Evolutionary conservation across 2,329 filamentous ascomycete species (phyloP).

Genomic region (Talaromyces marneffei): DNA sequence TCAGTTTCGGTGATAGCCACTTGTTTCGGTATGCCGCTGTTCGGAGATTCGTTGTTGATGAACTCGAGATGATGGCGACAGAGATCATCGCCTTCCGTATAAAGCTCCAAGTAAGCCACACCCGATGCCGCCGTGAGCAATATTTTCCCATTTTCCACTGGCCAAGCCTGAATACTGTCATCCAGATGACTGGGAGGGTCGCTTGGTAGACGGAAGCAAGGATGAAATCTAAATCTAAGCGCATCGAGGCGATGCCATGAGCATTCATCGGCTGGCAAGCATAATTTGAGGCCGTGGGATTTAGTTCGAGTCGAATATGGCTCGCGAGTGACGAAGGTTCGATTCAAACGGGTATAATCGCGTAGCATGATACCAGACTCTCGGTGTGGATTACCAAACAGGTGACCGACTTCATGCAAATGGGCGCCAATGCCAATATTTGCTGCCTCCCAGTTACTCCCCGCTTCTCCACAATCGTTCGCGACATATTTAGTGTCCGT

Average conservation of each 20-base stretch:
- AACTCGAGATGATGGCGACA: slow-evolving; percentile 82
- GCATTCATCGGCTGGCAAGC: slow-evolving; percentile 75
- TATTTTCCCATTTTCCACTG: slow-evolving; percentile 69
- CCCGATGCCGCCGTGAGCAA: slow-evolving; percentile 74
- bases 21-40: slow-evolving; percentile 60
- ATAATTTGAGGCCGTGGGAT: slow-evolving; percentile 67
- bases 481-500: slow-evolving; percentile 75
- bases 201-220: slow-evolving; percentile 77
- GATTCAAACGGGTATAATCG: slow-evolving; percentile 78
- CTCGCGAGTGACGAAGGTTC: slow-evolving; percentile 74
- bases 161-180: slow-evolving; percentile 77
- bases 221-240: slow-evolving; percentile 82
- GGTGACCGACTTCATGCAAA: slow-evolving; percentile 81
- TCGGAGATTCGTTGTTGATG: slow-evolving; percentile 54
- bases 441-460: slow-evolving; percentile 91
- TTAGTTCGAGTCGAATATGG: slow-evolving; percentile 83
- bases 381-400: slow-evolving; percentile 85
- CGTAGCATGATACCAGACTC: slow-evolving; percentile 87
- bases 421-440: slow-evolving; percentile 92
- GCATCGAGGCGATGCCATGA: slow-evolving; percentile 85
- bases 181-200: slow-evolving; percentile 63
- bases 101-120: slow-evolving; percentile 80
- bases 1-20: slow-evolving; percentile 69
- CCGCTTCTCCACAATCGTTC: slow-evolving; percentile 80
- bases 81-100: slow-evolving; percentile 68